These are phyloP conservation scores for Metschnikowia anglica DNA, from an alignment of 805 yeast genomes.

Conservation along the genomic window DNA sequence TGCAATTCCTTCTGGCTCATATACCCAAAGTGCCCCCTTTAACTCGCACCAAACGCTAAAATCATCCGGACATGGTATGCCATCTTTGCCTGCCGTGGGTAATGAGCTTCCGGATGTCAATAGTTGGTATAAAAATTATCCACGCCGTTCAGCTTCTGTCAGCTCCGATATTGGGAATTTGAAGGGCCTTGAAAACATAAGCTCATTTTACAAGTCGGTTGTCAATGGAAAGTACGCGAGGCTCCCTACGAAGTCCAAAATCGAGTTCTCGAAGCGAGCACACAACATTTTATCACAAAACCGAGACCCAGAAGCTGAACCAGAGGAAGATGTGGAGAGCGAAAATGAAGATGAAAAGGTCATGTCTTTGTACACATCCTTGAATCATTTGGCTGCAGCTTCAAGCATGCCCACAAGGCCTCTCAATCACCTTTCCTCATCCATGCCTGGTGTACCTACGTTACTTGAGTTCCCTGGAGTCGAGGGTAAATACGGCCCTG, in stretches of 20 bases:
- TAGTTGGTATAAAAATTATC: slow-evolving; percentile 32
- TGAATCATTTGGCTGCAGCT: slow-evolving; percentile 31
- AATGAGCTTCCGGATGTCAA: slow-evolving; percentile 5
- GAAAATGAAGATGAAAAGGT: slow-evolving; percentile 64
- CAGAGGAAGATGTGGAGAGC: slow-evolving; percentile 31
- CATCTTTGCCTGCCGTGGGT: slow-evolving; percentile 2
- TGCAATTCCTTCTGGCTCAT: slow-evolving; percentile 34
- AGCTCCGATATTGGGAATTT: slow-evolving; percentile 15
- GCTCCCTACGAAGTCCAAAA: slow-evolving; percentile 8
- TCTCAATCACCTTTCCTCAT: slow-evolving; percentile 9
- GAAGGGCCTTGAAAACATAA: slow-evolving; percentile 29
- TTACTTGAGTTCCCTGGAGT: slow-evolving; percentile 44
- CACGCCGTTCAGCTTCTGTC: slow-evolving; percentile 21
- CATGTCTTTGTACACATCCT: slow-evolving; percentile 62
- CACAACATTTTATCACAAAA: slow-evolving; percentile 3
- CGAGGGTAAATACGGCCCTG: slow-evolving; percentile 32
- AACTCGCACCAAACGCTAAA: slow-evolving; percentile 7
- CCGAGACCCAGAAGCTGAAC: slow-evolving; percentile 9
- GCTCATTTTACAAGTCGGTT: slow-evolving; percentile 26
- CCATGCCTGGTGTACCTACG: slow-evolving; percentile 37
- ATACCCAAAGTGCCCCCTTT: slow-evolving; percentile 8
- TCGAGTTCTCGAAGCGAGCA: slow-evolving; percentile 10
- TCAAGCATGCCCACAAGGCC: slow-evolving; percentile 14
- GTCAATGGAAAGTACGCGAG: slow-evolving; percentile 17
- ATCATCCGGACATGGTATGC: slow-evolving; percentile 10